These are phyloP conservation scores for Pinus taeda DNA, from an alignment of 75 land plant species.

Conservation along the genomic window DNA sequence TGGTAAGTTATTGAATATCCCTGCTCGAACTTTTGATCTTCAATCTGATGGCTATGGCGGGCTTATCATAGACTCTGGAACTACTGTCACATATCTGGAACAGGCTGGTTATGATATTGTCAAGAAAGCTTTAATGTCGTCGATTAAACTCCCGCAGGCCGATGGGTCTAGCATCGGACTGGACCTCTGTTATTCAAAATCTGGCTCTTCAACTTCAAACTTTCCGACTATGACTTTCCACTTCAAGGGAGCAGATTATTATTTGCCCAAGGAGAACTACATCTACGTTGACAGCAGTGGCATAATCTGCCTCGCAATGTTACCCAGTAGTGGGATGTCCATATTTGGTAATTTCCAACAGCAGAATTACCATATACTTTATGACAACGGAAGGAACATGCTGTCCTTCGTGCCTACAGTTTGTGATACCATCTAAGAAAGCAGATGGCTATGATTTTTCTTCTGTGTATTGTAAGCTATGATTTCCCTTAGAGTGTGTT, in stretches of 20 bases:
- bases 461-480: no score
- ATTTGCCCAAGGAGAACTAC: constrained; percentile 39
- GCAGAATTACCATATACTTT: constrained; percentile 52
- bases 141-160: not conserved
- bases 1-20: constrained; percentile 4
- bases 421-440: not conserved
- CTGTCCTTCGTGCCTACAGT: constrained; percentile 16
- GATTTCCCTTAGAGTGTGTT: no score
- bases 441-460: no score
- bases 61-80: constrained; percentile 34
- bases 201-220: not conserved
- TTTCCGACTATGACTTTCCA: constrained; percentile 32
- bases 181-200: constrained; percentile 24
- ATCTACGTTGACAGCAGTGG: constrained; percentile 16
- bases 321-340: constrained; percentile 13
- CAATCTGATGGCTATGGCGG: constrained; percentile 21
- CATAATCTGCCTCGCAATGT: constrained; percentile 41
- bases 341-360: constrained; percentile 67
- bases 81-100: constrained; percentile 24
- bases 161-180: constrained; percentile 19
- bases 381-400: constrained; percentile 31
- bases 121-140: constrained; percentile 11
- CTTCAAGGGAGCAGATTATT: constrained; percentile 40
- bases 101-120: constrained; percentile 11
- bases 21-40: constrained; percentile 9